Conservation (phyloP, 106 monocot genomes). For the Agapanthus africanus region DNA sequence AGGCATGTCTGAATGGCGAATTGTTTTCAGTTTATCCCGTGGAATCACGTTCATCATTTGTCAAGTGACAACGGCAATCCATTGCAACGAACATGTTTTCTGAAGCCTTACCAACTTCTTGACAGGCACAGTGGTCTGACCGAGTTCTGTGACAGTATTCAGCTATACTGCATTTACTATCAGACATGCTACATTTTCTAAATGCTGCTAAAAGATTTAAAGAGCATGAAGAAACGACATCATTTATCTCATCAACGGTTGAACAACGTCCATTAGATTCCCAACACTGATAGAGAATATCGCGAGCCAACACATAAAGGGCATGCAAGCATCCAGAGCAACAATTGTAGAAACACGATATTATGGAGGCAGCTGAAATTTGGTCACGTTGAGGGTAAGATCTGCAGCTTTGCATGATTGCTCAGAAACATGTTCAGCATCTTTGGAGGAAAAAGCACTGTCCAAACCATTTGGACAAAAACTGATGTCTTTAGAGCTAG, state of each 20-base stretch:
- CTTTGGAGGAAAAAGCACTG: slow-evolving; percentile 7
- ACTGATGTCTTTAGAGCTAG: slow-evolving; percentile 8
- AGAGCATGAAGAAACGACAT: slow-evolving; percentile 53
- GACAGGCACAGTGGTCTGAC: slow-evolving; percentile 25
- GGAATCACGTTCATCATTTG: slow-evolving; percentile 12
- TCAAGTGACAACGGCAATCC: slow-evolving; percentile 37
- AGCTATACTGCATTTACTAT: slow-evolving; percentile 15
- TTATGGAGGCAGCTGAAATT: slow-evolving; percentile 1
- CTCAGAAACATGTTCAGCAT: slow-evolving; percentile 12
- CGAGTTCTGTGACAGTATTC: slow-evolving; percentile 8
- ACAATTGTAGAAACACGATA: slow-evolving; percentile 54
- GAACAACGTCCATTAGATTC: slow-evolving; percentile 27
- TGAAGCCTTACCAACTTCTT: slow-evolving; percentile 1
- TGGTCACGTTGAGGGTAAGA: neutral
- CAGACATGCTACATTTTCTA: slow-evolving; percentile 22
- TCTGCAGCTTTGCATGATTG: slow-evolving; percentile 1
- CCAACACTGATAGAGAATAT: slow-evolving; percentile 32
- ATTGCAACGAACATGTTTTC: slow-evolving; percentile 3
- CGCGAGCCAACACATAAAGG: slow-evolving; percentile 30
- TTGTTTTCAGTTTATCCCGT: slow-evolving; percentile 2
- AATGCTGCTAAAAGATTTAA: slow-evolving; percentile 41
- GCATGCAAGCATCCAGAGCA: slow-evolving; percentile 51
- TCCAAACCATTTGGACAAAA: slow-evolving; percentile 2
- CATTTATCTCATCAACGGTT: slow-evolving; percentile 62
- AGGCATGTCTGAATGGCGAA: neutral